phyloP scores from a whole-genome alignment of 805 yeast genomes.

The Komagataella phaffii region DNA sequence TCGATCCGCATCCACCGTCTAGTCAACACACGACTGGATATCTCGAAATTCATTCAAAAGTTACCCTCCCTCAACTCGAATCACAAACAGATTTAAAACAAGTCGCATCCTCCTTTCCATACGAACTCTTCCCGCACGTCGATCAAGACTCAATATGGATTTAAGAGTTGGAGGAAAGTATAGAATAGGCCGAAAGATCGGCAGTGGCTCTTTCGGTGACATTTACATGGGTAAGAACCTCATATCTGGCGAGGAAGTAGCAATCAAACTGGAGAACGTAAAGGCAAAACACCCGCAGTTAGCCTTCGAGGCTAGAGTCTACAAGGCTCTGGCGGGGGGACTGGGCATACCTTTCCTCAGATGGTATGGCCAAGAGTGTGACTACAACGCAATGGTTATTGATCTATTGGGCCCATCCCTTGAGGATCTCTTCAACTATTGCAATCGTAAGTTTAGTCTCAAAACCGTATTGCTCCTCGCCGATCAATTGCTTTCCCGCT shows the following conservation, averaged over 20 bases:
- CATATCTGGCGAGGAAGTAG: constrained; percentile 95
- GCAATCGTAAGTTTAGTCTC: constrained; percentile 85
- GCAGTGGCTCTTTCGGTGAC: constrained; percentile 96
- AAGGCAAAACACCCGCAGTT: constrained; percentile 93
- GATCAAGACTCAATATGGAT: constrained; percentile 28
- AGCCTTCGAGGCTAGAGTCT: constrained; percentile 93
- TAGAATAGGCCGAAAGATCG: constrained; percentile 89
- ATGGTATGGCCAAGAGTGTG: constrained; percentile 95
- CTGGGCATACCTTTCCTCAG: constrained; percentile 95
- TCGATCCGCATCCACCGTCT: background rate
- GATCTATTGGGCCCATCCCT: constrained; percentile 91
- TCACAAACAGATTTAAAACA: background rate
- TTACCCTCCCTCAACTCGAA: background rate
- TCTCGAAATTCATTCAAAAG: background rate
- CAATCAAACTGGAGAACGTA: constrained; percentile 83
- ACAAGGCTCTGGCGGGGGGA: constrained; percentile 89
- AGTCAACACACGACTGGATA: background rate
- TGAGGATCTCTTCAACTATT: constrained; percentile 92
- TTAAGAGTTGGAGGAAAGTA: constrained; percentile 88
- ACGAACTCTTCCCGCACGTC: background rate
- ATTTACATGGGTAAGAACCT: constrained; percentile 88
- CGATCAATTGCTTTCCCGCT: constrained; percentile 86
- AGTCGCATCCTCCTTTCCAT: background rate
- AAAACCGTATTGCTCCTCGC: constrained; percentile 89
- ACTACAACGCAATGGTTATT: constrained; percentile 92